A percentile compares a stretch with the other conserved stretches of the same genome.
Conservation (phyloP, 176 grass and related monocot species). For the Rhynchospora pubera region DNA sequence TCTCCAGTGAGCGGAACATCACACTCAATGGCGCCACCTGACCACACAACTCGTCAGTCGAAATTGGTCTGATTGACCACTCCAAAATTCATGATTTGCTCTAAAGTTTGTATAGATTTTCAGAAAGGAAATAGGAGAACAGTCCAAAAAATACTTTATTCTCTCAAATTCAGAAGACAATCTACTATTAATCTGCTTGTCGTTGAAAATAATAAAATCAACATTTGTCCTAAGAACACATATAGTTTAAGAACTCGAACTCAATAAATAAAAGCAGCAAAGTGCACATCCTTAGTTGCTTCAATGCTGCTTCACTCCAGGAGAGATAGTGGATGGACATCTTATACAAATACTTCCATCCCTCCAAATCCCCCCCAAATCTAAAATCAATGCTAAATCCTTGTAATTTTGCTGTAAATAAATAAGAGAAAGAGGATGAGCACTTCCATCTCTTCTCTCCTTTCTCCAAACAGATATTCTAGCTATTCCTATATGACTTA, state of each 20-base stretch:
- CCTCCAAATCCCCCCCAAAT: constrained; percentile 17
- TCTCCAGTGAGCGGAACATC: too few relatives aligned
- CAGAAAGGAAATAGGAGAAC: too few relatives aligned
- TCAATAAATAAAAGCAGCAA: neutral
- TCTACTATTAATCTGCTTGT: neutral
- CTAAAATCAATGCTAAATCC: constrained; percentile 11
- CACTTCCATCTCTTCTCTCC: constrained; percentile 26
- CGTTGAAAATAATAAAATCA: neutral
- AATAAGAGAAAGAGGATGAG: constrained; percentile 37
- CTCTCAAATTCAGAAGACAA: neutral
- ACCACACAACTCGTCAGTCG: too few relatives aligned
- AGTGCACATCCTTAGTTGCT: neutral
- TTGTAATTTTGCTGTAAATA: neutral
- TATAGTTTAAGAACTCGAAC: neutral
- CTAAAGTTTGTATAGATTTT: too few relatives aligned
- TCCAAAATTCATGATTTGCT: too few relatives aligned
- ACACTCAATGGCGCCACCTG: too few relatives aligned
- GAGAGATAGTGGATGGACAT: constrained; percentile 41
- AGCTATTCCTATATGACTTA: constrained; percentile 12
- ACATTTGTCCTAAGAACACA: neutral
- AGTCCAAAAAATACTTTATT: neutral
- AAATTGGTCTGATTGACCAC: too few relatives aligned
- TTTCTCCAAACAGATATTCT: constrained; percentile 16
- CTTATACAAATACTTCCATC: constrained; percentile 29
- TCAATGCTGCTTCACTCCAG: constrained; percentile 4